Conservation (phyloP, 2,329 filamentous ascomycete genomes). For the Phialocephala sp. region DNA sequence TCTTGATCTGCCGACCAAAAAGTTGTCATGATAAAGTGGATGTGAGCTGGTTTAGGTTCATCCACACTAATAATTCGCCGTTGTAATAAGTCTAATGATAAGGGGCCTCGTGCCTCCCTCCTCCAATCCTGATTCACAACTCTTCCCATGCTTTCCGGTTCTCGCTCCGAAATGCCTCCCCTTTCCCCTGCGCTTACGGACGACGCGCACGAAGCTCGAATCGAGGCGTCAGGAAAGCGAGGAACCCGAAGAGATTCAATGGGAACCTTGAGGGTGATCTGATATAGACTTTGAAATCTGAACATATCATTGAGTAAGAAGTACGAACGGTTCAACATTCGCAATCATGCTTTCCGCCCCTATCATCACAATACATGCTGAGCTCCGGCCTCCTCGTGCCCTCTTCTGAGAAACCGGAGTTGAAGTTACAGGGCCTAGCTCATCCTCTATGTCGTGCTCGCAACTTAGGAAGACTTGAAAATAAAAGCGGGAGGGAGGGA, state of each 20-base stretch:
- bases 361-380: background rate
- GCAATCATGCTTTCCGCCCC: background rate
- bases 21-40: conserved; percentile 4
- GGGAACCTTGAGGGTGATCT: background rate
- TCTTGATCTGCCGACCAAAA: background rate
- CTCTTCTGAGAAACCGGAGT: too few species aligned
- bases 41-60: background rate
- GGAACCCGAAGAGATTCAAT: background rate
- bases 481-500: background rate
- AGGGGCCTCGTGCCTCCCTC: conserved; percentile 1
- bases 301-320: too few species aligned
- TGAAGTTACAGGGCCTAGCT: too few species aligned
- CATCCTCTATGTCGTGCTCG: background rate
- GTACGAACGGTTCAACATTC: too few species aligned
- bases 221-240: background rate
- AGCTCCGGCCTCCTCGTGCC: too few species aligned
- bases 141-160: background rate
- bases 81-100: conserved; percentile 10
- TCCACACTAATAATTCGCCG: background rate
- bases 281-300: background rate
- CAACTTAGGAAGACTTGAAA: too few species aligned
- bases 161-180: background rate
- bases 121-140: background rate
- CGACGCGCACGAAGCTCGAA: too few species aligned
- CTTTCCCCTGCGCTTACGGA: conserved; percentile 5